A percentile compares a stretch with the other conserved stretches of the same genome.
Evolutionary conservation across 306 rosid genomes (phyloP).

Genomic region (Vicia villosa): DNA sequence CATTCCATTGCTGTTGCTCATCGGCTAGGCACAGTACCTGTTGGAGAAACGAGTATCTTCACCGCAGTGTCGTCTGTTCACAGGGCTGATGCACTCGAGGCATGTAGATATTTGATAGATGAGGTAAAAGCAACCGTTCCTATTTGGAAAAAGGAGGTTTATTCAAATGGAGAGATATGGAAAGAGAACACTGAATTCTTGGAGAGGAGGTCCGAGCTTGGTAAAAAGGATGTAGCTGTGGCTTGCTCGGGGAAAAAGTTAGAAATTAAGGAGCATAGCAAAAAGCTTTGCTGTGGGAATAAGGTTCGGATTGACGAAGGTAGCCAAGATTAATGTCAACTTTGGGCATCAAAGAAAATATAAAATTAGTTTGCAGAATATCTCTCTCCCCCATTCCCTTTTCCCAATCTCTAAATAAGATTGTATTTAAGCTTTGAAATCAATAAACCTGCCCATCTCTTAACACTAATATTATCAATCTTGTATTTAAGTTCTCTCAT

Average conservation of each 20-base stretch:
- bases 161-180: conserved; percentile 97
- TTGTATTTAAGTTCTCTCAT: too few relatives aligned
- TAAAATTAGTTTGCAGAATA: too few relatives aligned
- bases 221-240: conserved; percentile 44
- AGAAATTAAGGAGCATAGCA: conserved; percentile 37
- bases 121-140: too few relatives aligned
- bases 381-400: too few relatives aligned
- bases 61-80: conserved; percentile 72
- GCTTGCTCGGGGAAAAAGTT: conserved; percentile 28
- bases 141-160: too few relatives aligned
- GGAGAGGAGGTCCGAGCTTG: conserved; percentile 63
- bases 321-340: conserved; percentile 25
- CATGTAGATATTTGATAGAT: too few relatives aligned
- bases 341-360: too few relatives aligned
- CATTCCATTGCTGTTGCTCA: conserved; percentile 82
- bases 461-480: too few relatives aligned
- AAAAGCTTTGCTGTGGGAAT: conserved; percentile 60
- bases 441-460: neutral
- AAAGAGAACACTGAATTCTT: conserved; percentile 86
- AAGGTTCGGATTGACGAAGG: conserved; percentile 59
- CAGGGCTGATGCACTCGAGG: conserved; percentile 77
- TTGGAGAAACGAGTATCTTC: conserved; percentile 79
- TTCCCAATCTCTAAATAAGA: too few relatives aligned
- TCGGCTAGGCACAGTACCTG: conserved; percentile 76
- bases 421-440: conserved; percentile 9